Evolutionary conservation across 192 early-diverging fungal species (phyloP).

Genomic region (Pilaira anomala): DNA sequence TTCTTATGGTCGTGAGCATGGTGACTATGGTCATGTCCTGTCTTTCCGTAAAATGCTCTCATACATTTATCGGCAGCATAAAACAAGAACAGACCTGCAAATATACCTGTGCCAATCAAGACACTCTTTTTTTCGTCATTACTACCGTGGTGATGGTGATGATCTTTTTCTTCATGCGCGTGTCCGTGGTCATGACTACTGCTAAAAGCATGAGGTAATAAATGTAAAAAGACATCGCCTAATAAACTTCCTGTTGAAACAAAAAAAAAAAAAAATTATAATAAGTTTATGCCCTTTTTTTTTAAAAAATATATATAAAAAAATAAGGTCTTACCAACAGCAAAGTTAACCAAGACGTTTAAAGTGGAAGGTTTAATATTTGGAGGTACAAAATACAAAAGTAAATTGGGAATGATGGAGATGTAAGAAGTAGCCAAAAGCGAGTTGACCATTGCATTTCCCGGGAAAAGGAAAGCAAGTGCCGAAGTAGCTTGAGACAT

Average conservation of each 20-base stretch:
- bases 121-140: slow-evolving; percentile 52
- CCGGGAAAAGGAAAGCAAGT: slow-evolving; percentile 56
- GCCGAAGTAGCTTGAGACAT: slow-evolving; percentile 11
- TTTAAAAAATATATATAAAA: no score
- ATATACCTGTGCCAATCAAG: slow-evolving; percentile 68
- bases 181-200: not conserved
- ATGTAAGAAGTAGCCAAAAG: slow-evolving; percentile 77
- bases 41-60: slow-evolving; percentile 61
- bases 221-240: slow-evolving; percentile 82
- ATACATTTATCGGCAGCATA: slow-evolving; percentile 82
- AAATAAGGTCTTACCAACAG: slow-evolving; percentile 58
- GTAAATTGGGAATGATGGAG: slow-evolving; percentile 76
- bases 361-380: slow-evolving; percentile 54
- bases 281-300: no score
- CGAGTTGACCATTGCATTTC: slow-evolving; percentile 56
- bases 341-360: slow-evolving; percentile 79
- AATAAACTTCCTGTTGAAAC: slow-evolving; percentile 55
- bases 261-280: no score
- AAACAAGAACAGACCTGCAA: slow-evolving; percentile 70
- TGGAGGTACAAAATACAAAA: slow-evolving; percentile 77
- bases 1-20: slow-evolving; percentile 36
- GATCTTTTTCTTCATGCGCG: slow-evolving; percentile 2
- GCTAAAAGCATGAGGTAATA: slow-evolving; percentile 71
- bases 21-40: slow-evolving; percentile 53
- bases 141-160: slow-evolving; percentile 20